phyloP scores from a whole-genome alignment of 1,139 yeast genomes.

The Kazachstania sp. region DNA sequence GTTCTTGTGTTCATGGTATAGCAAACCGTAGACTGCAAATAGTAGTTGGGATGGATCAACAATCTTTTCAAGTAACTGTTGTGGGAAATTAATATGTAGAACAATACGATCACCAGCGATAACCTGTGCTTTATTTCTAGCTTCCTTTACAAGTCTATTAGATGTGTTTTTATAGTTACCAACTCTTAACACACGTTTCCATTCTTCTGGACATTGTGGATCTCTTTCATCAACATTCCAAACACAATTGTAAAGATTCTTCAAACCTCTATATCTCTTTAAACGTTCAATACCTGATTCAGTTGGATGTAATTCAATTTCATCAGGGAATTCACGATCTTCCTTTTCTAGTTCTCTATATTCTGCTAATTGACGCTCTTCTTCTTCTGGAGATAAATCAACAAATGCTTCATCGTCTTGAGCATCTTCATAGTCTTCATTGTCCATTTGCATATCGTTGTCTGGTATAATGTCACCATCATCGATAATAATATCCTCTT shows the following conservation, averaged over 20 bases:
- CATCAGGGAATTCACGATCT: conserved; percentile 93
- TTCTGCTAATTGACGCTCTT: conserved; percentile 61
- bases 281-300: conserved; percentile 71
- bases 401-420: conserved; percentile 52
- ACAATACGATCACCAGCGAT: conserved; percentile 59
- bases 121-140: conserved; percentile 47
- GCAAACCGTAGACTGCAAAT: conserved; percentile 60
- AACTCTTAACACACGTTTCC: conserved; percentile 68
- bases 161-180: conserved; percentile 72
- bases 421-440: conserved; percentile 22
- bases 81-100: conserved; percentile 57
- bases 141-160: conserved; percentile 59
- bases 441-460: conserved; percentile 24
- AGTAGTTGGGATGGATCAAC: conserved; percentile 38
- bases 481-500: conserved; percentile 29
- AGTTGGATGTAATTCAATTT: conserved; percentile 70
- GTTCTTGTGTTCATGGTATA: conserved; percentile 79
- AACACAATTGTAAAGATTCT: conserved; percentile 65
- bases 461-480: conserved; percentile 12
- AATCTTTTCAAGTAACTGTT: conserved; percentile 38
- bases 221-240: conserved; percentile 89
- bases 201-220: conserved; percentile 64
- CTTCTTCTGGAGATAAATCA: conserved; percentile 76
- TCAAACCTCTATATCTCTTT: conserved; percentile 75
- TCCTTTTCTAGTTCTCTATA: conserved; percentile 68